Evolutionary conservation across 768 basidiomycete species (phyloP).

Genomic region (Cystobasidium onofrii): DNA sequence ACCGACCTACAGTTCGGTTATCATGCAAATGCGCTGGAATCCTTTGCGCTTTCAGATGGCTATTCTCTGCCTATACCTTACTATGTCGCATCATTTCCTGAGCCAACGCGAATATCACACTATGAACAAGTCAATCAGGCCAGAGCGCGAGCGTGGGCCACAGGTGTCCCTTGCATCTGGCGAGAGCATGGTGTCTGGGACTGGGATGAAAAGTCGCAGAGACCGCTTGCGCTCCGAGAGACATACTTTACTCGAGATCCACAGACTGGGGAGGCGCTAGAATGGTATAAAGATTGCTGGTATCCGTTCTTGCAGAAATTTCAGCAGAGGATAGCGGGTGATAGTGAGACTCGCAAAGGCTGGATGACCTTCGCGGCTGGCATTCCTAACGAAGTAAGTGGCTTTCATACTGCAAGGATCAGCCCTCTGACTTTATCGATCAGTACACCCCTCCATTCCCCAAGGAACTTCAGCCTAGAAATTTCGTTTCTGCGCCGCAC

Average conservation of each 20-base stretch:
- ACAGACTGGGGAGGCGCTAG: slow-evolving; percentile 59
- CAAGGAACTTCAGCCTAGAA: slow-evolving; percentile 54
- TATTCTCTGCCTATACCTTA: slow-evolving; percentile 67
- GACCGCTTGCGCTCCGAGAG: slow-evolving; percentile 68
- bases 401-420: neutral
- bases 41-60: slow-evolving; percentile 81
- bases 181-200: slow-evolving; percentile 89
- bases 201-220: slow-evolving; percentile 61
- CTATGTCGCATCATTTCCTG: slow-evolving; percentile 78
- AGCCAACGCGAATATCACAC: slow-evolving; percentile 1
- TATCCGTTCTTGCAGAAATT: slow-evolving; percentile 66
- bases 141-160: slow-evolving; percentile 58
- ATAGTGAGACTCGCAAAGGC: slow-evolving; percentile 53
- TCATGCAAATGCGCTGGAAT: slow-evolving; percentile 61
- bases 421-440: neutral
- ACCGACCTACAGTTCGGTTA: slow-evolving; percentile 74
- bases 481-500: slow-evolving; percentile 66
- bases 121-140: neutral
- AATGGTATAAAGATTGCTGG: slow-evolving; percentile 81
- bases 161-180: slow-evolving; percentile 65
- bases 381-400: slow-evolving; percentile 79
- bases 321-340: slow-evolving; percentile 54
- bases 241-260: slow-evolving; percentile 75
- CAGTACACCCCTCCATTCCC: slow-evolving; percentile 77
- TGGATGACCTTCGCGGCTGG: slow-evolving; percentile 62